Evolutionary conservation across 148 eudicot species (phyloP).

Genomic region (Nepenthes gracilis): DNA sequence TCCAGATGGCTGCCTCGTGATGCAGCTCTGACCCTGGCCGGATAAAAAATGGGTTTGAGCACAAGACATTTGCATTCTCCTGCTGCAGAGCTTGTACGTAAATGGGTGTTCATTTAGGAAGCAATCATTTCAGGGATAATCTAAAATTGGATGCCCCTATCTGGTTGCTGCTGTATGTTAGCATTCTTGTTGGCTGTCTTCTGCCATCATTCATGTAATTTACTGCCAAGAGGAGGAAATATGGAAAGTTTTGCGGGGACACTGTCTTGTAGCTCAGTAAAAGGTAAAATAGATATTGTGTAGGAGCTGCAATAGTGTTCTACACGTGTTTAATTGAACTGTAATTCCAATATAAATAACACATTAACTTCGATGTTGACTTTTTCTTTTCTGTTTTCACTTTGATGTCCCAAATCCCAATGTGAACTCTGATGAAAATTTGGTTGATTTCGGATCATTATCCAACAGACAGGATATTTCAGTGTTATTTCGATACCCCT

Average conservation of each 20-base stretch:
- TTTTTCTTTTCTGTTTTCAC: too few relatives aligned
- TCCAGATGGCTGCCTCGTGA: slow-evolving; percentile 16
- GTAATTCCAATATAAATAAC: slow-evolving; percentile 32
- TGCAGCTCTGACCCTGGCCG: slow-evolving; percentile 15
- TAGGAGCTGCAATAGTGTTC: slow-evolving; percentile 38
- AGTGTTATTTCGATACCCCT: too few relatives aligned
- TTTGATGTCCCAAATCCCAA: too few relatives aligned
- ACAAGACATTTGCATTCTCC: slow-evolving; percentile 12
- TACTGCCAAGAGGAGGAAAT: too few relatives aligned
- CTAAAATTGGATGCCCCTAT: too few relatives aligned
- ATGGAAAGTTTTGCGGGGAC: slow-evolving; percentile 20
- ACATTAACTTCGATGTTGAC: slow-evolving; percentile 10
- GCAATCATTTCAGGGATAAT: too few relatives aligned
- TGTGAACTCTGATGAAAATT: too few relatives aligned
- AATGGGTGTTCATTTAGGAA: slow-evolving; percentile 11
- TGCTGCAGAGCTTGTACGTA: slow-evolving; percentile 17
- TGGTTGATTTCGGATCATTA: too few relatives aligned
- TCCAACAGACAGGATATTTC: too few relatives aligned
- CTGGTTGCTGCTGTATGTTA: too few relatives aligned
- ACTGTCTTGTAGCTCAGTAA: slow-evolving; percentile 38
- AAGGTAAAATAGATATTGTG: slow-evolving; percentile 36
- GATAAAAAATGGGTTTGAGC: slow-evolving; percentile 18
- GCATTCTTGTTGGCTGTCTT: too few relatives aligned
- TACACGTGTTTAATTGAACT: slow-evolving; percentile 24
- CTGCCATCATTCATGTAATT: too few relatives aligned